phyloP scores from a whole-genome alignment of 139 green algal species.

The Chlorella sp. region DNA sequence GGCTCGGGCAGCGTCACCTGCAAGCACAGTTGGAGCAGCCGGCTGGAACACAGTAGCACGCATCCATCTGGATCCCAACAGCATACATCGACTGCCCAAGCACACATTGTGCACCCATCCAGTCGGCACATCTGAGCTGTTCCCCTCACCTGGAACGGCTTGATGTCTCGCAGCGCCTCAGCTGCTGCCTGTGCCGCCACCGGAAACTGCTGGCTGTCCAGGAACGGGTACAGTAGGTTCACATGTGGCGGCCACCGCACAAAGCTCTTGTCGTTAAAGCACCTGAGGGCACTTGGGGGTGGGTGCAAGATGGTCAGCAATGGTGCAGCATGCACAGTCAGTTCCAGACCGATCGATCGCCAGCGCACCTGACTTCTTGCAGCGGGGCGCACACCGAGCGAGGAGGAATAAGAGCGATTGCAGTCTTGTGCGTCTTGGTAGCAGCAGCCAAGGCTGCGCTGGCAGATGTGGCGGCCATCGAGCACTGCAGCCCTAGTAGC shows the following conservation, averaged over 20 bases:
- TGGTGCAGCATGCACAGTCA: too few species aligned
- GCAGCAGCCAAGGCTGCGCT: background rate
- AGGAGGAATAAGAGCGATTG: slow-evolving; percentile 63
- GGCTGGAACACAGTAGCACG: too few species aligned
- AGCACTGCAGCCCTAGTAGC: too few species aligned
- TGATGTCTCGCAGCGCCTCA: background rate
- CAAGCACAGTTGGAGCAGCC: too few species aligned
- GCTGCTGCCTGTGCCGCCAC: background rate
- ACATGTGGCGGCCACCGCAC: slow-evolving; percentile 77
- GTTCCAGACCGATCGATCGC: too few species aligned
- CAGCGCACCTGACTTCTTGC: slow-evolving; percentile 51
- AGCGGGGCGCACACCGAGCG: slow-evolving; percentile 42
- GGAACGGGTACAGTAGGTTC: slow-evolving; percentile 85
- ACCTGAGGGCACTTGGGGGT: background rate
- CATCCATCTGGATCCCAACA: too few species aligned
- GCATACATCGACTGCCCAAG: too few species aligned
- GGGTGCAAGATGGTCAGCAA: too few species aligned
- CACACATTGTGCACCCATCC: too few species aligned
- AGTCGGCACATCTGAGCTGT: too few species aligned
- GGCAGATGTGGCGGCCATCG: background rate
- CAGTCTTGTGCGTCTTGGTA: slow-evolving; percentile 57
- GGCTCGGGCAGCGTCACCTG: slow-evolving; percentile 34
- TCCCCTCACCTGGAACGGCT: slow-evolving; percentile 2
- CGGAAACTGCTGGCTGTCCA: slow-evolving; percentile 32
- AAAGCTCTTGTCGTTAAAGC: slow-evolving; percentile 68